A percentile compares a stretch with the other conserved stretches of the same genome.
Evolutionary conservation across 2,329 filamentous ascomycete species (phyloP).

Genomic region (Nannizzia gypsea): DNA sequence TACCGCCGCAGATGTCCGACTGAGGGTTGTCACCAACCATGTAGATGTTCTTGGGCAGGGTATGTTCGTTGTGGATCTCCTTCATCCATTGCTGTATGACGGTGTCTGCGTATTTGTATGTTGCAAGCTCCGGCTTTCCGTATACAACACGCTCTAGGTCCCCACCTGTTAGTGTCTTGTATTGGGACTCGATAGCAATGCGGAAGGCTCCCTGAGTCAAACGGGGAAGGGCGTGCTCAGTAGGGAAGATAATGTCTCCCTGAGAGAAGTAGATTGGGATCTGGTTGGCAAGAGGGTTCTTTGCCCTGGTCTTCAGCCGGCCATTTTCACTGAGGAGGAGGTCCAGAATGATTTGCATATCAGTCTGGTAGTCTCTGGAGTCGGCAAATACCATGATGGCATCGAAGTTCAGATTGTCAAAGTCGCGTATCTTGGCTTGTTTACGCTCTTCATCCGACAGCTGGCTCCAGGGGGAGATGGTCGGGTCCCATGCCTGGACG

Average conservation of each 20-base stretch:
- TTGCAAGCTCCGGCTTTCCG: slow-evolving; percentile 61
- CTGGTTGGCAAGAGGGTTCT: slow-evolving; percentile 52
- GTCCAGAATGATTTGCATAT: slow-evolving; percentile 67
- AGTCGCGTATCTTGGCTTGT: slow-evolving; percentile 58
- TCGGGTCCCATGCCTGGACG: slow-evolving; percentile 57
- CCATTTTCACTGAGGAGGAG: slow-evolving; percentile 58
- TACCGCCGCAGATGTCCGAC: slow-evolving; percentile 62
- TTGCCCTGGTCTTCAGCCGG: slow-evolving; percentile 51
- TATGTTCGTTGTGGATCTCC: slow-evolving; percentile 59
- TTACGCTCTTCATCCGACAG: slow-evolving; percentile 58
- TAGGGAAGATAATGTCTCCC: slow-evolving; percentile 53
- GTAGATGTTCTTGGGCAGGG: slow-evolving; percentile 57
- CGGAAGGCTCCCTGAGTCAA: slow-evolving; percentile 67
- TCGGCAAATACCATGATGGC: slow-evolving; percentile 66
- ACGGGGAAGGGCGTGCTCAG: slow-evolving; percentile 50
- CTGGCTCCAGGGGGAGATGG: slow-evolving; percentile 55
- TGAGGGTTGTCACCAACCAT: slow-evolving; percentile 67
- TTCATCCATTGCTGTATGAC: slow-evolving; percentile 65
- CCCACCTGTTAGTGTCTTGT: slow-evolving; percentile 50
- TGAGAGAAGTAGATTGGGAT: slow-evolving; percentile 66
- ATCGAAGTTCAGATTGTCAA: slow-evolving; percentile 58
- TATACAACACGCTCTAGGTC: slow-evolving; percentile 66
- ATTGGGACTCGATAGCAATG: slow-evolving; percentile 58
- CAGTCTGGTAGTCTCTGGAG: slow-evolving; percentile 61
- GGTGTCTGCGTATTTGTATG: slow-evolving; percentile 69